A percentile compares a stretch with the other conserved stretches of the same genome.
These are phyloP conservation scores for Aspergillus sp. DNA, from an alignment of 2,329 filamentous ascomycete species.

Conservation along the genomic window DNA sequence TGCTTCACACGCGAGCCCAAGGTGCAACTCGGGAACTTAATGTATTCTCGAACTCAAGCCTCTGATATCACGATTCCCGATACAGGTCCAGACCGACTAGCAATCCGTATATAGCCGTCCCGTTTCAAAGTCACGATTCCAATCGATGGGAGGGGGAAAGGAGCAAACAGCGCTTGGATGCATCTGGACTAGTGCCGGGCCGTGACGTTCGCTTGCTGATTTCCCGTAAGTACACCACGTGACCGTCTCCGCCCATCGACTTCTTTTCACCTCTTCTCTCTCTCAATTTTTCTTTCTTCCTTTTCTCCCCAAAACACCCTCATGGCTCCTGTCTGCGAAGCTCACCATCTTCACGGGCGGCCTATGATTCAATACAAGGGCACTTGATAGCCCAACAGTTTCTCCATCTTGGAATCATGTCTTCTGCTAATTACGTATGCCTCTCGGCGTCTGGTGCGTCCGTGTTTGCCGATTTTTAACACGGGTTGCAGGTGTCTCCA, in stretches of 20 bases:
- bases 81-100: neutral
- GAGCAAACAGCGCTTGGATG: conserved; percentile 16
- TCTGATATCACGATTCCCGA: neutral
- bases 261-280: conserved; percentile 23
- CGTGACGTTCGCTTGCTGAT: conserved; percentile 32
- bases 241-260: conserved; percentile 13
- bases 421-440: conserved; percentile 44
- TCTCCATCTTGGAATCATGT: conserved; percentile 32
- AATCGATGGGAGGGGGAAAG: neutral
- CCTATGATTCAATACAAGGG: conserved; percentile 21
- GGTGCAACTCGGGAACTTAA: neutral
- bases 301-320: conserved; percentile 20
- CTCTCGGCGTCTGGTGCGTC: conserved; percentile 33
- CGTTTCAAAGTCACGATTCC: neutral
- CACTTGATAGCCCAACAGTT: conserved; percentile 14
- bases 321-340: conserved; percentile 38
- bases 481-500: conserved; percentile 62
- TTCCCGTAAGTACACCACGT: conserved; percentile 6
- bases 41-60: neutral
- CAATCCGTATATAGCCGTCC: neutral
- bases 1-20: neutral
- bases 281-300: conserved; percentile 19
- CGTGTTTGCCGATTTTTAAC: conserved; percentile 36
- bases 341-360: conserved; percentile 35
- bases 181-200: conserved; percentile 27